Percentiles rank a stretch among this genome's conserved stretches.
These are phyloP conservation scores for Salvia sclarea DNA, from an alignment of 305 asterid species.

Conservation along the genomic window DNA sequence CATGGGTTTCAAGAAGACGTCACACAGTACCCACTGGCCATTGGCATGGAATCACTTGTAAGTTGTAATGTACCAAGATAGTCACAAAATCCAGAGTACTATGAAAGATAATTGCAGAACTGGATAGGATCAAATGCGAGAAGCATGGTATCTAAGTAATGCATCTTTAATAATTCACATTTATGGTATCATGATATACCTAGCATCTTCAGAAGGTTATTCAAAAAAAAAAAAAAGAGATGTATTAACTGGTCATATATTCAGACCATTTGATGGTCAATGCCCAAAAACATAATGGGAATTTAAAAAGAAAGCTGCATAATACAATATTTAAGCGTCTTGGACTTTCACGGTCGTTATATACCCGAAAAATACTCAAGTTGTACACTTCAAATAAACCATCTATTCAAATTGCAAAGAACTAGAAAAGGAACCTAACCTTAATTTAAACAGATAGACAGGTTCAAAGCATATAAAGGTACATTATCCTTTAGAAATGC, in stretches of 20 bases:
- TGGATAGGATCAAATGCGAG: background rate
- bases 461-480: background rate
- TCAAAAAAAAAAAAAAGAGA: background rate
- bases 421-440: conserved; percentile 1
- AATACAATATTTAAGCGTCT: background rate
- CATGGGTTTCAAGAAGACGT: background rate
- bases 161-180: background rate
- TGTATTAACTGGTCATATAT: no score
- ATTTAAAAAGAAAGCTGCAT: background rate
- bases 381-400: conserved; percentile 6
- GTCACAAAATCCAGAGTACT: background rate
- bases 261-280: conserved; percentile 13
- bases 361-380: background rate
- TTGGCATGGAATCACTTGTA: no score
- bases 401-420: background rate
- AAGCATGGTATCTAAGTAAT: background rate
- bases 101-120: background rate
- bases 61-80: conserved; percentile 23
- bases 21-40: background rate
- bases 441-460: background rate
- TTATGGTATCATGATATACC: background rate
- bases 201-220: conserved; percentile 15
- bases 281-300: conserved; percentile 2
- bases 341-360: background rate
- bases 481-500: background rate